Evolutionary conservation across 1,139 yeast species (phyloP).

Genomic region (Debaryomyces coudertii): DNA sequence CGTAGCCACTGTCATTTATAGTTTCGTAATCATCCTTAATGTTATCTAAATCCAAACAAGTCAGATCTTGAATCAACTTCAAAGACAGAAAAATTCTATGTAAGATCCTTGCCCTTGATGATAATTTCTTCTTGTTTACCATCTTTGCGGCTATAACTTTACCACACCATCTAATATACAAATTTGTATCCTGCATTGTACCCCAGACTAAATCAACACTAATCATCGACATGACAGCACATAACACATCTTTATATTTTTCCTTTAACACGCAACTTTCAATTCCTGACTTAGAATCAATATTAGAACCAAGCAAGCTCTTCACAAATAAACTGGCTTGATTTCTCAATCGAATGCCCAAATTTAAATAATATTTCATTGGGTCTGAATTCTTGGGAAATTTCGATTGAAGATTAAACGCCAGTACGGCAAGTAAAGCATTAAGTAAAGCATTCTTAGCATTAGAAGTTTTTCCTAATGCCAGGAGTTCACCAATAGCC

Average conservation of each 20-base stretch:
- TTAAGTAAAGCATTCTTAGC: conserved; percentile 79
- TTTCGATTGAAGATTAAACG: conserved; percentile 78
- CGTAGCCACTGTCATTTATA: conserved; percentile 37
- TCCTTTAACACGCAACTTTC: conserved; percentile 62
- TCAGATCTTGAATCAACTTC: conserved; percentile 74
- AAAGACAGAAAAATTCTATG: conserved; percentile 80
- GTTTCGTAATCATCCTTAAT: conserved; percentile 41
- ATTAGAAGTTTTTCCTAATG: conserved; percentile 72
- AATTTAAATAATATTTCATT: conserved; percentile 68
- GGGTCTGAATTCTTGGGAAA: conserved; percentile 62
- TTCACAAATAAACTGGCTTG: conserved; percentile 75
- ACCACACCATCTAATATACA: conserved; percentile 77
- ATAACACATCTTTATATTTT: conserved; percentile 80
- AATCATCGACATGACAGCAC: conserved; percentile 85
- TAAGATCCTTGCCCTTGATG: conserved; percentile 74
- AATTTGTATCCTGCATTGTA: conserved; percentile 82
- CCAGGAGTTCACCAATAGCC: conserved; percentile 81
- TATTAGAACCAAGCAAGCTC: conserved; percentile 41
- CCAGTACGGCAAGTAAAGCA: conserved; percentile 80
- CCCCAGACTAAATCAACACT: conserved; percentile 92
- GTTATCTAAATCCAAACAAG: conserved; percentile 54
- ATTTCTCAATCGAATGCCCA: conserved; percentile 73
- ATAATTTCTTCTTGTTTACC: conserved; percentile 64
- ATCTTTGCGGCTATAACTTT: conserved; percentile 71
- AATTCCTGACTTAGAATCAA: conserved; percentile 39